These are phyloP conservation scores for Barnettozyma hawaiiensis DNA, from an alignment of 1,139 yeast genomes.

Conservation along the genomic window DNA sequence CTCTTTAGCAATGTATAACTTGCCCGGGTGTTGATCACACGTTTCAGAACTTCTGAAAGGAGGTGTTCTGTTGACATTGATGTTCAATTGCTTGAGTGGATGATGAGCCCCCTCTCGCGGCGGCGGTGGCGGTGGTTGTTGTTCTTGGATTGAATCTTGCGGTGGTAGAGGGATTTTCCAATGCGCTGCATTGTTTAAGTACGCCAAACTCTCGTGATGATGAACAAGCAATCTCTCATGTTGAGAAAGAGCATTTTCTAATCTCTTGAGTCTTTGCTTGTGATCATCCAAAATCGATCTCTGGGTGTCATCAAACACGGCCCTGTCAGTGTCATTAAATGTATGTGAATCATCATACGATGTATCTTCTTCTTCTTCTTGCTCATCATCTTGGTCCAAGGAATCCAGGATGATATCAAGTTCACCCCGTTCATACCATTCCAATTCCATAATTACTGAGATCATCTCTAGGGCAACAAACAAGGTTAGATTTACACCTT, in stretches of 20 bases:
- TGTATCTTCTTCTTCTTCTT: neutral
- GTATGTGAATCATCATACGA: neutral
- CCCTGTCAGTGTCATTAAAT: neutral
- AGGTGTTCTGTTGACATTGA: neutral
- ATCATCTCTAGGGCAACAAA: conserved; percentile 1
- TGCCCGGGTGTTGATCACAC: neutral
- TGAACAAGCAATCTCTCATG: neutral
- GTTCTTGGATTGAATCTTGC: neutral
- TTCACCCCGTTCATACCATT: neutral
- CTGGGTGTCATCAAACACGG: neutral
- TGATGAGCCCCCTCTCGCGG: too few species aligned
- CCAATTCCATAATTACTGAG: conserved; percentile 1
- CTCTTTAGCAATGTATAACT: neutral
- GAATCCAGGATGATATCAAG: neutral
- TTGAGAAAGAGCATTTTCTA: neutral
- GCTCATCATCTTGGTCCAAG: neutral
- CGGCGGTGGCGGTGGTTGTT: too few species aligned
- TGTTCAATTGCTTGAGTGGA: neutral
- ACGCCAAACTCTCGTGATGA: neutral
- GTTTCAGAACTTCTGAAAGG: neutral
- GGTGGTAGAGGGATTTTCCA: neutral
- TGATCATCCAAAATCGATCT: neutral
- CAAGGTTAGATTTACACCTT: neutral
- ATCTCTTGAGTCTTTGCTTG: neutral
- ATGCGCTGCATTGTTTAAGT: neutral